Percentiles rank a stretch among this genome's conserved stretches.
Conservation (phyloP, 306 rosid genomes). For the Gillenia trifoliata region DNA sequence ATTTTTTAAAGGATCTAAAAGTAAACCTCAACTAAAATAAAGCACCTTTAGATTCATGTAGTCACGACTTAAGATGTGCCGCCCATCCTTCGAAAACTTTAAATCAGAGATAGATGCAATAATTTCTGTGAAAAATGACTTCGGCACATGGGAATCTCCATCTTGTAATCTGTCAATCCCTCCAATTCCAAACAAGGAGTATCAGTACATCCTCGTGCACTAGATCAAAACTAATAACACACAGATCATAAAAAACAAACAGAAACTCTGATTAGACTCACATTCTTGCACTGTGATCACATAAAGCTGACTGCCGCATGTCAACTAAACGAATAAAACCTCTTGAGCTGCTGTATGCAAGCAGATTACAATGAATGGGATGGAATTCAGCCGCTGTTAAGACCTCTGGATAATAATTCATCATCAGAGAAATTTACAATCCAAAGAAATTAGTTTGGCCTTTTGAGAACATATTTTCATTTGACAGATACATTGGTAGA, state of each 20-base stretch:
- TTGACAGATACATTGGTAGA: neutral
- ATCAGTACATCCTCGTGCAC: conserved; percentile 14
- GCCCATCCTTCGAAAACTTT: conserved; percentile 54
- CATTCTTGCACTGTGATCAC: conserved; percentile 56
- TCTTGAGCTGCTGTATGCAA: conserved; percentile 71
- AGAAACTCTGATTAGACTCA: conserved; percentile 26
- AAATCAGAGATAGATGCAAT: conserved; percentile 55
- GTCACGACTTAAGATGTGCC: conserved; percentile 57
- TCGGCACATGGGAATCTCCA: conserved; percentile 36
- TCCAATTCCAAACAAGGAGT: conserved; percentile 25
- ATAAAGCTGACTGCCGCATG: conserved; percentile 64
- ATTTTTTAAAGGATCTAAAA: neutral
- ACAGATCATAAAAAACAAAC: neutral
- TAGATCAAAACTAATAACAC: neutral
- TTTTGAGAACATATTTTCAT: neutral
- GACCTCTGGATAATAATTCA: conserved; percentile 44
- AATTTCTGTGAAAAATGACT: conserved; percentile 54
- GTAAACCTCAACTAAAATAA: neutral
- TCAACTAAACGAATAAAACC: conserved; percentile 64
- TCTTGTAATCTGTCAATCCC: conserved; percentile 49
- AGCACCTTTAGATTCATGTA: conserved; percentile 65
- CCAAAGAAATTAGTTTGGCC: neutral
- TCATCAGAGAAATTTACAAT: conserved; percentile 2
- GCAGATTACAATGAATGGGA: conserved; percentile 70
- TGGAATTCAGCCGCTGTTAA: conserved; percentile 73